These are phyloP conservation scores for Aspergillus saccharolyticus DNA, from an alignment of 495 filamentous ascomycete species.

Conservation along the genomic window DNA sequence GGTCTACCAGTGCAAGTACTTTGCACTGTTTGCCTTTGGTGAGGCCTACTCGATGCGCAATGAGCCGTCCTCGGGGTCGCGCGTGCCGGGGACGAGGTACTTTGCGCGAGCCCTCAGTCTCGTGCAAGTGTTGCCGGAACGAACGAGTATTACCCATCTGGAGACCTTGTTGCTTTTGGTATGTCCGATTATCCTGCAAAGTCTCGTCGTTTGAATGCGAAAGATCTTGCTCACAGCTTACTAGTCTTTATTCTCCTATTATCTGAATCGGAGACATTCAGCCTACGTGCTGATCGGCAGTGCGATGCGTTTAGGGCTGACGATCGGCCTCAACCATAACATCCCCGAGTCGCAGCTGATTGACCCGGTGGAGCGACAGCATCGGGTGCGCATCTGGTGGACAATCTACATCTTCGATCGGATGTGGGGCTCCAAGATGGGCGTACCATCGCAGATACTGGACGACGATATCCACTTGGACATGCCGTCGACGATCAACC, in stretches of 20 bases:
- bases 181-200: conserved; percentile 13
- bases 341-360: conserved; percentile 44
- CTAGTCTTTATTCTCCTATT: conserved; percentile 42
- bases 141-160: conserved; percentile 39
- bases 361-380: conserved; percentile 39
- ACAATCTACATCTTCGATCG: conserved; percentile 46
- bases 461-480: conserved; percentile 47
- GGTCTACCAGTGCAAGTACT: conserved; percentile 40
- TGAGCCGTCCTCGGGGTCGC: conserved; percentile 29
- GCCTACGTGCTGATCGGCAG: conserved; percentile 39
- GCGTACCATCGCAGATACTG: conserved; percentile 40
- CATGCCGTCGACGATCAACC: conserved; percentile 34
- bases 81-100: conserved; percentile 40
- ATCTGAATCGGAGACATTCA: conserved; percentile 42
- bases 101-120: conserved; percentile 41
- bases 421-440: conserved; percentile 46
- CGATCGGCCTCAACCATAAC: conserved; percentile 43
- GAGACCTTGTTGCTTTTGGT: conserved; percentile 39
- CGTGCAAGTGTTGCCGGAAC: conserved; percentile 37
- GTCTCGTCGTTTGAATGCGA: too few relatives aligned
- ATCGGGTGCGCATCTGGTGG: conserved; percentile 45
- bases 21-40: conserved; percentile 42
- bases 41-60: conserved; percentile 39
- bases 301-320: conserved; percentile 39
- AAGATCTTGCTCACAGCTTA: too few relatives aligned